Conservation (phyloP, 768 basidiomycete species). For the Clathrus columnatus region DNA sequence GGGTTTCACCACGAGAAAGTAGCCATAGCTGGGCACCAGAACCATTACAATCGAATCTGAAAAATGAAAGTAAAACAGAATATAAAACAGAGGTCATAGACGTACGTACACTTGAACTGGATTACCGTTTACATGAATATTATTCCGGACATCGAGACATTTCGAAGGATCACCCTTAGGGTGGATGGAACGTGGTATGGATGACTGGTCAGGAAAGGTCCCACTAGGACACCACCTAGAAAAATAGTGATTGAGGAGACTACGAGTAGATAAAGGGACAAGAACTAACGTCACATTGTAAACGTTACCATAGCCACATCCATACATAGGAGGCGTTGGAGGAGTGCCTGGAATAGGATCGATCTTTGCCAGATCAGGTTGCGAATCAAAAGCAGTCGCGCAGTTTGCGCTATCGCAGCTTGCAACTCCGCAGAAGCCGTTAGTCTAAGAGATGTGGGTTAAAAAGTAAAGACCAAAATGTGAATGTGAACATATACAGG, state of each 20-base stretch:
- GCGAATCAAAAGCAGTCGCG: background rate
- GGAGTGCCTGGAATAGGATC: background rate
- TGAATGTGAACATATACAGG: background rate
- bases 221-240: background rate
- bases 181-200: background rate
- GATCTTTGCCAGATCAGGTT: background rate
- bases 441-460: background rate
- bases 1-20: background rate
- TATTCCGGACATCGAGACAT: background rate
- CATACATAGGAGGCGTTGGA: background rate
- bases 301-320: background rate
- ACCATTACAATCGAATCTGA: background rate
- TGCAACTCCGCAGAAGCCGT: background rate
- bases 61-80: background rate
- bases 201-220: background rate
- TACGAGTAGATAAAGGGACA: background rate
- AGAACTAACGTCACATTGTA: background rate
- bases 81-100: background rate
- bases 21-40: background rate
- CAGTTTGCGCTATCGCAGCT: background rate
- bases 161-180: background rate
- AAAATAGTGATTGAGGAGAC: background rate
- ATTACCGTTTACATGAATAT: background rate
- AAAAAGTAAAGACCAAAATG: background rate
- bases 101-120: background rate